Base-by-base conservation (phyloP, 1,139 yeast species). In the Candida pseudoviswanathii region DNA sequence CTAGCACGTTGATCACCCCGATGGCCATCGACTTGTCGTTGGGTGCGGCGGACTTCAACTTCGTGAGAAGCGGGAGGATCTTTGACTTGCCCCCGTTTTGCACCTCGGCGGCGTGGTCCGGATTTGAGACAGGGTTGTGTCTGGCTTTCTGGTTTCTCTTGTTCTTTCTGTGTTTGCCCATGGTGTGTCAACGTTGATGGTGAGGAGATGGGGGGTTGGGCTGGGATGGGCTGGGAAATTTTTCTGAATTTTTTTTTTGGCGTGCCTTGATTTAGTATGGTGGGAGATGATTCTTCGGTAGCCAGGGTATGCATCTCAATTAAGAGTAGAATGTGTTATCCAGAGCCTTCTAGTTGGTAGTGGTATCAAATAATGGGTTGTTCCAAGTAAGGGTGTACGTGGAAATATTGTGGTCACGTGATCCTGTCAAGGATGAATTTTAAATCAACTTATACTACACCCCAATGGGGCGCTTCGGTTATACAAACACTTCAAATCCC, bases 11-110 rank as follows among this genome's bases (percentile, higher is more conserved):
- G 36, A 90, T 84, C 3, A 95, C 86, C 5, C 86, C 82, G 33
- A 90, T 68, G 1, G 96, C 95, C 82, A 86, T 82, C 1, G 89
- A 77, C 55, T 89, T 78, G 52, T 91, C 97, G 62, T 86, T 85
- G 2, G 89, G 80, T 9, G 81, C 75, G 1, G 82, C 67, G 6
- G 91, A 80, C 50, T 78, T 71, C 51, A 92, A 72, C 60, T 87
- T 84, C 48, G 79, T 77, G 37, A 91, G 72, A 56, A 91, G 70
- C 0, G 96, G 95, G 38, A 80, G 63, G 52, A 90, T 79, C 60
- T 85, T 86, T 51, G 78, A 78, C 44, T 75, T 71, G 44, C 84
- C 76, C 22, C 82, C 65, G 27, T 62, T 63, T 44, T 78, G 84
- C 56, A 81, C 86, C 51, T 77, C 78, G 26, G 49, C 51, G 1